These are phyloP conservation scores for Cicer yamashitae DNA, from an alignment of 306 rosid genomes.

Conservation along the genomic window DNA sequence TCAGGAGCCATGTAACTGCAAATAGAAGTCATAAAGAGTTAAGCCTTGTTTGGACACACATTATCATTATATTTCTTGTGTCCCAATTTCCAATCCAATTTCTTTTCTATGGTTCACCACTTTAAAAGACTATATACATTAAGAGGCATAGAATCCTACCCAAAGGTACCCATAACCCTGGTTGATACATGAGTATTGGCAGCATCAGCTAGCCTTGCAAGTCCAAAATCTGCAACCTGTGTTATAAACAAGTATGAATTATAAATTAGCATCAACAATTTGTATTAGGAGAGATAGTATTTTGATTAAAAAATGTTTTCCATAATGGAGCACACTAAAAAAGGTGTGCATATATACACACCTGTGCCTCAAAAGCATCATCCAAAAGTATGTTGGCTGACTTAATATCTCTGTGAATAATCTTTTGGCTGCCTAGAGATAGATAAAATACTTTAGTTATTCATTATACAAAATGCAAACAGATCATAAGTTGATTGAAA, in stretches of 20 bases:
- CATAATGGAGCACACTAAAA: neutral
- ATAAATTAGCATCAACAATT: constrained; percentile 34
- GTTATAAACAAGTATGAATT: constrained; percentile 37
- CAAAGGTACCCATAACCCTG: constrained; percentile 97
- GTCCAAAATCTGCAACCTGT: constrained; percentile 99
- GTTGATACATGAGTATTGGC: constrained; percentile 84
- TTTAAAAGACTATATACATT: constrained; percentile 17
- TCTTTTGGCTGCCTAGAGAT: constrained; percentile 85
- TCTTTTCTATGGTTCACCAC: neutral
- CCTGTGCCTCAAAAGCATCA: constrained; percentile 83
- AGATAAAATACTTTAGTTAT: constrained; percentile 50
- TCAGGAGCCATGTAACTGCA: constrained; percentile 97
- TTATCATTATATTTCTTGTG: no score
- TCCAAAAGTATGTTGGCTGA: constrained; percentile 93
- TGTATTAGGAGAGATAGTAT: neutral
- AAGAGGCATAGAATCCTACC: constrained; percentile 60
- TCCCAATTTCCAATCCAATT: neutral
- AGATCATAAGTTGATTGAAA: neutral
- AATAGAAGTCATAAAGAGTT: constrained; percentile 35
- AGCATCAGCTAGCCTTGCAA: constrained; percentile 78
- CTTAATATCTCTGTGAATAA: constrained; percentile 96
- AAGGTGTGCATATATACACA: constrained; percentile 9
- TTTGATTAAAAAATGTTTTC: neutral
- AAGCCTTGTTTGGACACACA: no score
- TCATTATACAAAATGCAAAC: constrained; percentile 38